Evolutionary conservation across 768 basidiomycete genomes (phyloP), one percentile per base, ranked within the genome.

Genomic region (Rhodotorula graminis): DNA sequence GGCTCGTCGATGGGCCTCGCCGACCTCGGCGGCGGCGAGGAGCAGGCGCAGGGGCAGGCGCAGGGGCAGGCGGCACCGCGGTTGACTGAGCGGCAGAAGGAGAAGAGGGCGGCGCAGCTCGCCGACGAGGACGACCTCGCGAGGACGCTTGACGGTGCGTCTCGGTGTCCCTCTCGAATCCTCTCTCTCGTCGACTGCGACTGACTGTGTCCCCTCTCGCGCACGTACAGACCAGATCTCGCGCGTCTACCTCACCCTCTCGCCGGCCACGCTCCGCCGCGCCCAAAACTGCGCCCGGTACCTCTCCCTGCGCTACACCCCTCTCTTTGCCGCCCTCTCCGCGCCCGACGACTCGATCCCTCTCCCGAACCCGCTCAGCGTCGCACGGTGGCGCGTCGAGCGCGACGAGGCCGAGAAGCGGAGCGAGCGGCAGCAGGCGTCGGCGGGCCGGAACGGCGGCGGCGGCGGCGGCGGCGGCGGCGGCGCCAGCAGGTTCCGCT

Each of bases 251-350:
- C 63, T 70, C 31, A 23, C 56, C 29, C 69, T 70, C 25, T 70
- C 69, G 14, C 69, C 69, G 7, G 62, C 69, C 0, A 70, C 63
- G 9, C 46, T 70, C 19, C 55, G 58, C 21, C 69, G 69, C 37
- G 69, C 69, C 19, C 55, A 70, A 29, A 65, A 65, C 57, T 49
- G 47, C 44, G 69, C 62, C n/a, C 49, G 52, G 16, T 70, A 70
- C 64, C 62, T 70, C 50, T 42, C 33, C 15, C 46, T 64, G 0
- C 62, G 69, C 12, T 70, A 70, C 63, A 59, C 47, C 1, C 61
- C 68, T 15, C 23, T 69, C 46, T 69, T 37, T 47, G 46, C 61
- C n/a, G 33, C 61, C 56, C 40, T 69, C 44, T n/a, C 55, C 50
- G 19, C 56, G n/a, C 6, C 37, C 23, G 37, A 57, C 1, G 33